Evolutionary conservation across 305 asterid genomes (phyloP).

Genomic region (Fraxinus angustifolia): DNA sequence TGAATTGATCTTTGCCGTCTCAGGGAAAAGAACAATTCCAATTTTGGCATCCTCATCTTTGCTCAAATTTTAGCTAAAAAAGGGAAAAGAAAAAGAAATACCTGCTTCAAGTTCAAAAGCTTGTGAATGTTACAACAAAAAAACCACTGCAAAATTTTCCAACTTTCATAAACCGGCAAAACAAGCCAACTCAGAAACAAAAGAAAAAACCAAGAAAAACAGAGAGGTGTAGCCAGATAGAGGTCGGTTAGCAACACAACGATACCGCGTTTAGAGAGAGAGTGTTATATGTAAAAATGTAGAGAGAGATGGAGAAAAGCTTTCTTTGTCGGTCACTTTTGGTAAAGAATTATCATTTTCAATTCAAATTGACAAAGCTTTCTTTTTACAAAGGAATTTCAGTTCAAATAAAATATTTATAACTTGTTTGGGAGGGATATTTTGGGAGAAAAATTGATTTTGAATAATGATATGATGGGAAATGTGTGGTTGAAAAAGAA

Average conservation of each 20-base stretch:
- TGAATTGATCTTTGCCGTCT: slow-evolving; percentile 49
- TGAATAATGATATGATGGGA: no score
- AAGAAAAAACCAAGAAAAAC: background rate
- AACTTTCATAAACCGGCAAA: slow-evolving; percentile 22
- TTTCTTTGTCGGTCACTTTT: background rate
- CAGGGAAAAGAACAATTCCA: slow-evolving; percentile 45
- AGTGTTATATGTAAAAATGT: background rate
- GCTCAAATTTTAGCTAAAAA: background rate
- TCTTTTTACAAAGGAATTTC: background rate
- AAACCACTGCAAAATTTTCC: background rate
- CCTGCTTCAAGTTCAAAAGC: slow-evolving; percentile 17
- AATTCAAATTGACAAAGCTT: background rate
- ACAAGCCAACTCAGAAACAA: slow-evolving; percentile 24
- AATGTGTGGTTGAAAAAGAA: no score
- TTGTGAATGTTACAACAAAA: slow-evolving; percentile 9
- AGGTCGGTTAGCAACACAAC: slow-evolving; percentile 25
- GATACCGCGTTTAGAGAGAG: background rate
- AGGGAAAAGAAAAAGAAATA: background rate
- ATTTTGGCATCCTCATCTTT: slow-evolving; percentile 50
- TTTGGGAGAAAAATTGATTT: no score
- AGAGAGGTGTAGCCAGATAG: background rate
- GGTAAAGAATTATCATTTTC: background rate
- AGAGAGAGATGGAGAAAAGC: background rate
- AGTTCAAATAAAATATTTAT: background rate
- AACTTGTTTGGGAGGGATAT: no score